Base-by-base conservation (phyloP, 2,329 filamentous ascomycete genomes). In the Colletotrichum magnum region DNA sequence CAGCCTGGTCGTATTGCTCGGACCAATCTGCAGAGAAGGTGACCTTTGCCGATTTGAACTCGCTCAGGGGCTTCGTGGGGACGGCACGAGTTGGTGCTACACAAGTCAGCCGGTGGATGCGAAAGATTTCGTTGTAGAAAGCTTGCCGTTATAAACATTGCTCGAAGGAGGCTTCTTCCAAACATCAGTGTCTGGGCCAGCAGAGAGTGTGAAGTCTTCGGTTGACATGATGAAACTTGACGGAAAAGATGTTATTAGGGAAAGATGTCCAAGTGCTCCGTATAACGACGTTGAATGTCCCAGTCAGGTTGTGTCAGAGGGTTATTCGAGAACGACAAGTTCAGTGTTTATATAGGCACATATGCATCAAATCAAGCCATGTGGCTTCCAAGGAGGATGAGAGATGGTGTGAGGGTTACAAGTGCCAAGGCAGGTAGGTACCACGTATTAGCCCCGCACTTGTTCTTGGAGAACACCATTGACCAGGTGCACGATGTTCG, bases 91-190 rank as follows among this genome's bases (percentile, higher is more conserved):
- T 70, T 26, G 73, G 63, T 18, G 64, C 69, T 71, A 65, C 57
- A 21, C 47, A 28, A 21, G 65, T 71, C 43, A 72, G 74, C 32
- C 32, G 32, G 41, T 67, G 62, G 15, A 71, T 53, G 36, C 18
- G 1, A 59, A 16, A 18, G 26, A 9, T 54, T 18, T 12, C 21
- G n/a, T 5, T 26, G 21, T 5, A 13, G n/a, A 6, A 24, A 28
- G 13, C 59, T 64, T 75, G 86, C 86, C 91, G 74, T 87, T 92
- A 83, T 93, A 93, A 72, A 87, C 83, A 68, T 90, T 84, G 32
- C 51, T 57, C 15, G 86, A 88, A n/a, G 84, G 81, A 0, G 92
- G 91, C 77, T 93, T 93, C 77, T 91, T 89, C 93, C 93, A 95
- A 76, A 94, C 88, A 79, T 95, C 93, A 43, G 92, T 94, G 39